Percentiles rank a stretch among this genome's conserved stretches.
phyloP scores from a whole-genome alignment of 805 yeast genomes.

The Sugiyamaella lignohabitans region DNA sequence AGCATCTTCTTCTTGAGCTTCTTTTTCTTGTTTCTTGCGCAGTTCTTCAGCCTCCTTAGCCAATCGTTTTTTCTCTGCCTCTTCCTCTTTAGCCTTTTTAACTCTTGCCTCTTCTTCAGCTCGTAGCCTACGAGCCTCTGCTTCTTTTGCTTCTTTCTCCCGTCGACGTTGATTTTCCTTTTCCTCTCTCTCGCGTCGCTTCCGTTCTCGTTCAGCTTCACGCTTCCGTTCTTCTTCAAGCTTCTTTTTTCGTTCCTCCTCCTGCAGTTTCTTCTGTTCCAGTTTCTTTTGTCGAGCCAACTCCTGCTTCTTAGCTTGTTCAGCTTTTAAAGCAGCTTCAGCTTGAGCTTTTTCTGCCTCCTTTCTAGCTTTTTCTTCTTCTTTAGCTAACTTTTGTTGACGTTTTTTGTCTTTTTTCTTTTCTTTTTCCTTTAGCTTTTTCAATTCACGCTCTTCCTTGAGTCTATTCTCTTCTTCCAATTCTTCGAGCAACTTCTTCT shows the following conservation, averaged over 20 bases:
- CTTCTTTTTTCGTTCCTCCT: conserved; percentile 25
- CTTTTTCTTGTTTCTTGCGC: conserved; percentile 7
- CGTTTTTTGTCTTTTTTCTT: conserved; percentile 38
- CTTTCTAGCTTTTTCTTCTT: conserved; percentile 33
- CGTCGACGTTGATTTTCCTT: conserved; percentile 19
- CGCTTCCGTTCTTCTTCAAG: conserved; percentile 24
- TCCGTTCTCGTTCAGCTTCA: conserved; percentile 23
- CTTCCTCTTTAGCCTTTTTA: conserved; percentile 22
- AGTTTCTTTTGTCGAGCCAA: conserved; percentile 27
- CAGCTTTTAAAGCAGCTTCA: conserved; percentile 26
- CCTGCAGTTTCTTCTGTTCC: conserved; percentile 29
- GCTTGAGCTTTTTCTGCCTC: conserved; percentile 31
- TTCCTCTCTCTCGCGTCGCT: conserved; percentile 22
- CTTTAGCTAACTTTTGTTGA: conserved; percentile 33
- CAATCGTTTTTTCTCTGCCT: conserved; percentile 1
- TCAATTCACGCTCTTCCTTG: conserved; percentile 29
- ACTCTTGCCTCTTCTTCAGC: conserved; percentile 19
- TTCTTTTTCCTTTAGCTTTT: conserved; percentile 35
- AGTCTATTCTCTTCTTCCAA: conserved; percentile 29
- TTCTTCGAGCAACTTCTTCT: conserved; percentile 32
- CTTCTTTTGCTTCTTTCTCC: conserved; percentile 13
- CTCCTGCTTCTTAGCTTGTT: conserved; percentile 24
- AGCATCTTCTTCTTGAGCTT: conserved; percentile 3
- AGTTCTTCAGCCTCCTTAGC: conserved; percentile 5
- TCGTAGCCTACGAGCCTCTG: conserved; percentile 16